phyloP scores from a whole-genome alignment of 345 rosid species.

The Kandelia obovata region DNA sequence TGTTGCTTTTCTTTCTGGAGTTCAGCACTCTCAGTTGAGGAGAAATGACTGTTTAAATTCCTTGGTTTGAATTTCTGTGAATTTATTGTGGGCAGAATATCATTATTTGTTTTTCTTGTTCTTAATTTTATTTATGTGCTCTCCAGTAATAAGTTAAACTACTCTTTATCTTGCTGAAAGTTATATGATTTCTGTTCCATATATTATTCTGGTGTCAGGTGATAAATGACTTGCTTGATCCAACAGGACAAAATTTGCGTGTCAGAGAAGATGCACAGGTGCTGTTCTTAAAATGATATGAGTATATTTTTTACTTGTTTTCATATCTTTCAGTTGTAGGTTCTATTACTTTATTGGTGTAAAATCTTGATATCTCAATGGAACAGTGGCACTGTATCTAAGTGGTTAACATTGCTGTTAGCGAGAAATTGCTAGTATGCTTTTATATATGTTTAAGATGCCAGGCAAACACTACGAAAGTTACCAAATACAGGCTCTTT shows the following conservation, averaged over 20 bases:
- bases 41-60: background rate
- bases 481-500: background rate
- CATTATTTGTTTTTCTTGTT: background rate
- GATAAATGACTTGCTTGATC: conserved; percentile 98
- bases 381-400: no score
- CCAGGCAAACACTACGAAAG: background rate
- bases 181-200: conserved; percentile 16
- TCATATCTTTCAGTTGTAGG: background rate
- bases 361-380: no score
- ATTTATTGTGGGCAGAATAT: background rate
- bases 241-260: conserved; percentile 98
- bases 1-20: background rate
- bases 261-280: conserved; percentile 99
- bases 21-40: background rate
- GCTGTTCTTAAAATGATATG: conserved; percentile 15
- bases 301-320: background rate
- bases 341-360: no score
- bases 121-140: background rate
- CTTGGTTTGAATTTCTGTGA: background rate
- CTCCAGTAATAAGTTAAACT: background rate
- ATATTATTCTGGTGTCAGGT: conserved; percentile 53
- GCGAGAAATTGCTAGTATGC: background rate
- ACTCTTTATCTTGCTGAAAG: background rate
- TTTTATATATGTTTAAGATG: background rate
- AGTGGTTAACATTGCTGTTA: no score